Evolutionary conservation across 768 basidiomycete genomes (phyloP).

Genomic region (Lactifluus hygrophoroides): DNA sequence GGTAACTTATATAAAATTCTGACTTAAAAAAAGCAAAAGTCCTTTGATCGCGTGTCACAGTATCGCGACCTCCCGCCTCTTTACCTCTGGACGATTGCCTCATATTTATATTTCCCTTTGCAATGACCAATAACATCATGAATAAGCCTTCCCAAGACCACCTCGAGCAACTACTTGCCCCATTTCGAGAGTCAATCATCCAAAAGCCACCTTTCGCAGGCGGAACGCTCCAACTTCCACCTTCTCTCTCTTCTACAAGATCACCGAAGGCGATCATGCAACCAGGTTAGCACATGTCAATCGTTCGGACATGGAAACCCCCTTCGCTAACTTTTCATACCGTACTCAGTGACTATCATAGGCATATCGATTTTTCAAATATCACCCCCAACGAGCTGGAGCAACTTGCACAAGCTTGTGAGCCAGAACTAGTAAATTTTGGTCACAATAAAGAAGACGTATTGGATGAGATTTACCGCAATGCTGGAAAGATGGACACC

Average conservation of each 20-base stretch:
- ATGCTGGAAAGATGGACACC: neutral
- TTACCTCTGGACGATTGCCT: too few relatives aligned
- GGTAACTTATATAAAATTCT: too few relatives aligned
- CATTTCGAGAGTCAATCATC: neutral
- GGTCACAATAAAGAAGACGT: neutral
- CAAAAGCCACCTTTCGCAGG: neutral
- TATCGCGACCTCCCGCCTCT: too few relatives aligned
- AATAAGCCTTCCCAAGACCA: too few relatives aligned
- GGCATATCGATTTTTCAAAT: neutral
- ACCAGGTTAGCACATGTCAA: slow-evolving; percentile 22
- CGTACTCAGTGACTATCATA: too few relatives aligned
- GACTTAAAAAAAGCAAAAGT: too few relatives aligned
- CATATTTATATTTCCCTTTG: too few relatives aligned
- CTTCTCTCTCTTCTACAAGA: neutral
- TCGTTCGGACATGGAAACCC: neutral
- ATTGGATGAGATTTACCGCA: neutral
- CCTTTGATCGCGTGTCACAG: too few relatives aligned
- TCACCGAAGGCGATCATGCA: neutral
- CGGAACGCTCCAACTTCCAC: neutral
- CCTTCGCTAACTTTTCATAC: slow-evolving; percentile 23
- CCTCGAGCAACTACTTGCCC: too few relatives aligned
- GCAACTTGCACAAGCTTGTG: neutral
- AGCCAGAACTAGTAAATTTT: neutral
- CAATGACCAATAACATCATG: too few relatives aligned
- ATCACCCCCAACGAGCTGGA: neutral